Evolutionary conservation across 176 grass and related monocot genomes (phyloP).

Genomic region (Musa troglodytarum): DNA sequence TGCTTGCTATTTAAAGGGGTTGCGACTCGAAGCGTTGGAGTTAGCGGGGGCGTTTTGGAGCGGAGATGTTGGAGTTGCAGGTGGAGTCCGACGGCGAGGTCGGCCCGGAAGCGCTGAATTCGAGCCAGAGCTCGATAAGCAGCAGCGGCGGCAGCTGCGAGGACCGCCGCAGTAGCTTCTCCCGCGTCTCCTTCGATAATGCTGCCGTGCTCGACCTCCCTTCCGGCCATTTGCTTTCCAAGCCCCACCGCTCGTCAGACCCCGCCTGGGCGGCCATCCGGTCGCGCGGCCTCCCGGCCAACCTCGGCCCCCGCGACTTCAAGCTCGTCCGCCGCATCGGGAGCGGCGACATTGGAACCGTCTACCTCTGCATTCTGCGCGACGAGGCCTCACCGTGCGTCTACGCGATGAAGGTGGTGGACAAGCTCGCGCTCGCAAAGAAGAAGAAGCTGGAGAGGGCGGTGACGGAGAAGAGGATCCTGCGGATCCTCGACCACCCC

Average conservation of each 20-base stretch:
- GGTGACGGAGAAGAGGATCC: slow-evolving; percentile 69
- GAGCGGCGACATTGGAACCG: slow-evolving; percentile 76
- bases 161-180: slow-evolving; percentile 45
- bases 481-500: slow-evolving; percentile 79
- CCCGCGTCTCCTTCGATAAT: slow-evolving; percentile 49
- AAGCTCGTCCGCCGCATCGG: slow-evolving; percentile 75
- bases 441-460: slow-evolving; percentile 88
- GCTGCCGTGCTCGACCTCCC: slow-evolving; percentile 1
- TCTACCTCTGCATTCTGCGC: slow-evolving; percentile 74
- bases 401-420: slow-evolving; percentile 98
- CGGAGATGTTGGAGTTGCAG: slow-evolving; percentile 10
- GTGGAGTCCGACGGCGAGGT: slow-evolving; percentile 45
- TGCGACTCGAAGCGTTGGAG: neutral
- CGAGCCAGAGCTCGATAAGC: slow-evolving; percentile 69
- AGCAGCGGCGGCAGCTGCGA: slow-evolving; percentile 31
- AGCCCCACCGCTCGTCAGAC: slow-evolving; percentile 69
- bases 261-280: slow-evolving; percentile 49
- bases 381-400: slow-evolving; percentile 19
- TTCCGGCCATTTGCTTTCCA: slow-evolving; percentile 15
- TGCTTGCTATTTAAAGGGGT: neutral
- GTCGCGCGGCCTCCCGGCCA: slow-evolving; percentile 14
- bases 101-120: slow-evolving; percentile 43
- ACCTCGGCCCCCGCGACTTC: slow-evolving; percentile 75
- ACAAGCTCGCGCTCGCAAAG: slow-evolving; percentile 59
- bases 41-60: neutral